These are phyloP conservation scores for Aspergillus vadensis DNA, from an alignment of 2,329 filamentous ascomycete species.

Conservation along the genomic window DNA sequence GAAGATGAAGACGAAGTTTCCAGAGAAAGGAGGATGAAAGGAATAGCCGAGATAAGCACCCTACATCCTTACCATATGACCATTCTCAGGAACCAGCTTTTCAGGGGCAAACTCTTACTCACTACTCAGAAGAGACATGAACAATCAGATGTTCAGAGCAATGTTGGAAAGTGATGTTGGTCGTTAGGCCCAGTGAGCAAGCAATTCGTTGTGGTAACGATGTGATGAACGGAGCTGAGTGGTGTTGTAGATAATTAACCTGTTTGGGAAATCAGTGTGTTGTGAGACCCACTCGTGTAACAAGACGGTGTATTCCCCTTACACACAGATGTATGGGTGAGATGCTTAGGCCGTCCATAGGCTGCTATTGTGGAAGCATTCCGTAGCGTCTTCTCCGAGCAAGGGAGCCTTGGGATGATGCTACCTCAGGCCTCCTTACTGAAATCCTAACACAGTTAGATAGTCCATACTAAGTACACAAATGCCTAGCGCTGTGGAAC, in stretches of 20 bases:
- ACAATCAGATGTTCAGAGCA: too few relatives aligned
- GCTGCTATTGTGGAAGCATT: not conserved
- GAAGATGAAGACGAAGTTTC: not conserved
- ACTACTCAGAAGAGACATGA: too few relatives aligned
- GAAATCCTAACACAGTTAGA: not conserved
- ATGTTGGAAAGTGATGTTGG: not conserved
- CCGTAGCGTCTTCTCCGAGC: not conserved
- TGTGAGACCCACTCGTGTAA: not conserved
- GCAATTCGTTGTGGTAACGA: not conserved
- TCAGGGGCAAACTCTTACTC: not conserved
- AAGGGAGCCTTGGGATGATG: not conserved
- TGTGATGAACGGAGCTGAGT: not conserved
- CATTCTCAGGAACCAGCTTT: not conserved
- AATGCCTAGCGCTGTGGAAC: conserved; percentile 7
- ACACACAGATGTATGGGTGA: not conserved
- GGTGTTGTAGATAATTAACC: not conserved
- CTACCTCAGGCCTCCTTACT: not conserved
- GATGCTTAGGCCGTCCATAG: too few relatives aligned
- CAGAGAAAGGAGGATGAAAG: not conserved
- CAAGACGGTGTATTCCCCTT: not conserved
- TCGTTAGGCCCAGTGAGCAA: not conserved
- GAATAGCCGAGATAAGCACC: conserved; percentile 8
- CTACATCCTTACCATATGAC: conserved; percentile 4
- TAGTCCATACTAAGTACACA: not conserved
- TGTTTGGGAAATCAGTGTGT: too few relatives aligned